Percentiles rank a stretch among this genome's conserved stretches.
Evolutionary conservation across 257 asterid species (phyloP).

Genomic region (Fraxinus pennsylvanica): DNA sequence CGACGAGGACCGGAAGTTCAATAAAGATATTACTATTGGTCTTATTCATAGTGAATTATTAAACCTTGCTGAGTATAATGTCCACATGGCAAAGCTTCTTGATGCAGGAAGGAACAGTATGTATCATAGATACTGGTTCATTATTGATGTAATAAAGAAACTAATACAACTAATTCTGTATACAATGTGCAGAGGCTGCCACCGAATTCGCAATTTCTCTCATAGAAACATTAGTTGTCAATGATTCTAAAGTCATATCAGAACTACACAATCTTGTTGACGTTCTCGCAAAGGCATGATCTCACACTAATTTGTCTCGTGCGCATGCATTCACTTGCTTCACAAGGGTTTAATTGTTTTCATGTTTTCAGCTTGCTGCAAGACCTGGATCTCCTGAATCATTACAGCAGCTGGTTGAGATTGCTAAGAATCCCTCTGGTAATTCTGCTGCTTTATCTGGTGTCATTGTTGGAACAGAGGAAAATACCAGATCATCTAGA

Average conservation of each 20-base stretch:
- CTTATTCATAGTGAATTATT: constrained; percentile 80
- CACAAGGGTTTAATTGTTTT: constrained; percentile 31
- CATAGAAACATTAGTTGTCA: constrained; percentile 60
- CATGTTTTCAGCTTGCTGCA: constrained; percentile 72
- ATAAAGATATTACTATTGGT: constrained; percentile 83
- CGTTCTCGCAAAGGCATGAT: constrained; percentile 78
- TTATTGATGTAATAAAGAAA: constrained; percentile 14
- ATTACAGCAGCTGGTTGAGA: constrained; percentile 85
- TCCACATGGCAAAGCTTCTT: constrained; percentile 93
- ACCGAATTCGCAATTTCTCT: constrained; percentile 88
- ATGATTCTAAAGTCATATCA: constrained; percentile 73
- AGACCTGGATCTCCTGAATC: constrained; percentile 99
- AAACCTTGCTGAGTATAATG: constrained; percentile 91
- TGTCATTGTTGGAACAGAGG: constrained; percentile 63
- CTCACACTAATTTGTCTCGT: constrained; percentile 17
- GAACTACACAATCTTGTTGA: constrained; percentile 94
- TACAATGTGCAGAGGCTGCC: constrained; percentile 74
- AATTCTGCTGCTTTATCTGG: constrained; percentile 53
- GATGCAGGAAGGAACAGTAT: constrained; percentile 96
- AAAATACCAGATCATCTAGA: constrained; percentile 48
- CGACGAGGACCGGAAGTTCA: constrained; percentile 88
- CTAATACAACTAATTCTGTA: constrained; percentile 18
- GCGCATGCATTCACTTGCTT: background rate
- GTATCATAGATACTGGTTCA: constrained; percentile 33
- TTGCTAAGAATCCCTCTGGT: constrained; percentile 78